phyloP scores from a whole-genome alignment of 2,329 filamentous ascomycete species.

The Elsinoe fawcettii region DNA sequence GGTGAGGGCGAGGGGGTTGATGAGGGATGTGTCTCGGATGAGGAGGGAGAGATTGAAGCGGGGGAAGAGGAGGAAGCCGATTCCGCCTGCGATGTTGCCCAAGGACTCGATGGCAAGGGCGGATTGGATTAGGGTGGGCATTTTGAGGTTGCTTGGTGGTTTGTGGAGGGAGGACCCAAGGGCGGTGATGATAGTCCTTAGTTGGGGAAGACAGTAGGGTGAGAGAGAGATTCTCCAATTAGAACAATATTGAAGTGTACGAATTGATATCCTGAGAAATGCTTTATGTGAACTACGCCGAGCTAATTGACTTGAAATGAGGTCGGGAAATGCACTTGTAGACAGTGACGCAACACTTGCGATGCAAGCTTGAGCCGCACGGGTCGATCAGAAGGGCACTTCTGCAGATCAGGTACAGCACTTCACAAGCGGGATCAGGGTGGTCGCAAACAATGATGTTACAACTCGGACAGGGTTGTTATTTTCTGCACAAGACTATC shows the following conservation, averaged over 20 bases:
- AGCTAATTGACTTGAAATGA: too few relatives aligned
- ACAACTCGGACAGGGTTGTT: too few relatives aligned
- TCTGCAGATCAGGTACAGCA: slow-evolving; percentile 1
- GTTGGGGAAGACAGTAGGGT: too few relatives aligned
- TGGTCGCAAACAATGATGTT: background rate
- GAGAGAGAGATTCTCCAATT: too few relatives aligned
- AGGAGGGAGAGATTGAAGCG: slow-evolving; percentile 21
- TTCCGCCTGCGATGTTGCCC: slow-evolving; percentile 21
- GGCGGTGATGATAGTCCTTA: background rate
- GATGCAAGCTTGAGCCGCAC: background rate
- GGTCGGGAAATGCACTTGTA: background rate
- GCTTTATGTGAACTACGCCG: too few relatives aligned
- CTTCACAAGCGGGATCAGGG: background rate
- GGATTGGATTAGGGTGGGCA: slow-evolving; percentile 23
- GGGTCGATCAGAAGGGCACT: slow-evolving; percentile 6
- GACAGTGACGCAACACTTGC: background rate
- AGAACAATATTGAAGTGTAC: too few relatives aligned
- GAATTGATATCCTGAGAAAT: too few relatives aligned
- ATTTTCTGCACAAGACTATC: background rate
- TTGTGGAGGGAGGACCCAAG: background rate
- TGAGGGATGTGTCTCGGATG: slow-evolving; percentile 18
- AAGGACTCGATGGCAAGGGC: slow-evolving; percentile 24
- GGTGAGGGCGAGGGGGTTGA: slow-evolving; percentile 22
- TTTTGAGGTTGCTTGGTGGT: slow-evolving; percentile 11
- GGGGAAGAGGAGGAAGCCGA: slow-evolving; percentile 22